A percentile compares a stretch with the other conserved stretches of the same genome.
phyloP scores from a whole-genome alignment of 176 grass and related monocot genomes.

The Saccharum spontaneum region DNA sequence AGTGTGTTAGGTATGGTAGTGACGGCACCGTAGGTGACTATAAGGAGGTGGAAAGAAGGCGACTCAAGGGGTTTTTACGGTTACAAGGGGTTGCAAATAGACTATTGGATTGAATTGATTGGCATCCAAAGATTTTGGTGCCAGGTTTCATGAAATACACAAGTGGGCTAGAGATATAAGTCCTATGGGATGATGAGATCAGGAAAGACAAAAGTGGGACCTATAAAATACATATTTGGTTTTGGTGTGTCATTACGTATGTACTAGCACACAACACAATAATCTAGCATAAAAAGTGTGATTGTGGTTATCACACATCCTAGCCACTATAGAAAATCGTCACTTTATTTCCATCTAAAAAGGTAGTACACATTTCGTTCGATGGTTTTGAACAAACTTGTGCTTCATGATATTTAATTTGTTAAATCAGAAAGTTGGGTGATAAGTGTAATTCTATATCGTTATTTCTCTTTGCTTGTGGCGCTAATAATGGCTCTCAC shows the following conservation, averaged over 20 bases:
- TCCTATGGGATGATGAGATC: too few species aligned
- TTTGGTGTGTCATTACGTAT: neutral
- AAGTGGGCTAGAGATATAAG: too few species aligned
- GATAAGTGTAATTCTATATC: neutral
- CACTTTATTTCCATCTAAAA: neutral
- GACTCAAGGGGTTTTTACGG: neutral
- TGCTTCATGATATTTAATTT: neutral
- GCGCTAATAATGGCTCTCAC: neutral
- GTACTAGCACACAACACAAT: neutral
- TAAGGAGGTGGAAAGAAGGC: neutral
- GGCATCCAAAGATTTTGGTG: too few species aligned
- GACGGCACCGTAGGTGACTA: neutral
- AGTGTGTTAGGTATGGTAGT: neutral
- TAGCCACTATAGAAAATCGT: neutral
- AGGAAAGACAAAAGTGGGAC: too few species aligned
- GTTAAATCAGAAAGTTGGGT: neutral
- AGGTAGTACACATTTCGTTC: neutral
- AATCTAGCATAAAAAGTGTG: neutral
- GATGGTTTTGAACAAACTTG: neutral
- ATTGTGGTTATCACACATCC: neutral
- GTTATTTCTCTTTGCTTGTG: neutral
- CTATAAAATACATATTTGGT: neutral
- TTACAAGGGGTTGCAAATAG: neutral
- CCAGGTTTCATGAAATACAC: too few species aligned
- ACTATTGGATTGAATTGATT: neutral